These are phyloP conservation scores for Kazachstania sp. DNA, from an alignment of 1,139 yeast species.

Conservation along the genomic window DNA sequence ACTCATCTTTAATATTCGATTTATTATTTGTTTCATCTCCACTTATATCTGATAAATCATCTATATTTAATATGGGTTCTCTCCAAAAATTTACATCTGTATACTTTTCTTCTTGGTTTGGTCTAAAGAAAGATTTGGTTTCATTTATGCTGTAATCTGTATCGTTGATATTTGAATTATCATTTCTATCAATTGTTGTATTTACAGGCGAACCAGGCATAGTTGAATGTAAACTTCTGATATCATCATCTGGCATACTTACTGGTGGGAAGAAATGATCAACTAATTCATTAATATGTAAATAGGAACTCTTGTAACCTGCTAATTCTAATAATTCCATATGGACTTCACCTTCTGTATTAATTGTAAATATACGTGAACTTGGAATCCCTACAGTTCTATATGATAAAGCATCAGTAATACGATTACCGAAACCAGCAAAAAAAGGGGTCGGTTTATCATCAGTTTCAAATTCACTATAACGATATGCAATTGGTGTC, in stretches of 20 bases:
- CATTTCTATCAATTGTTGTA: conserved; percentile 10
- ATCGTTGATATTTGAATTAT: conserved; percentile 7
- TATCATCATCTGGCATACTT: conserved; percentile 33
- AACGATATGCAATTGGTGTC: conserved; percentile 3
- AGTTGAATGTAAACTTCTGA: conserved; percentile 22
- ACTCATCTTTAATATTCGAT: conserved; percentile 2
- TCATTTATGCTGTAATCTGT: conserved; percentile 27
- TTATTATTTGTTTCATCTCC: conserved; percentile 18
- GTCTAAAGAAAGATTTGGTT: conserved; percentile 30
- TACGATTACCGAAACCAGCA: conserved; percentile 96
- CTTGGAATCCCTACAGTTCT: conserved; percentile 92
- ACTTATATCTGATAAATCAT: conserved; percentile 31
- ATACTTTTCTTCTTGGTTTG: conserved; percentile 50
- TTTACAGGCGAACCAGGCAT: conserved; percentile 29
- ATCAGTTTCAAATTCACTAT: conserved; percentile 13
- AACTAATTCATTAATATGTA: conserved; percentile 85
- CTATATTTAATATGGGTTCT: conserved; percentile 59
- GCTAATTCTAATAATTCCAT: conserved; percentile 93
- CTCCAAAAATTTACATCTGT: conserved; percentile 93
- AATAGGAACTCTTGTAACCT: conserved; percentile 81
- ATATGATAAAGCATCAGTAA: conserved; percentile 94
- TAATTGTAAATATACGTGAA: conserved; percentile 89
- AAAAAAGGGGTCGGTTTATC: conserved; percentile 55
- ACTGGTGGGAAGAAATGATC: conserved; percentile 98
- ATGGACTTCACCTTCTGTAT: conserved; percentile 94